phyloP scores from a whole-genome alignment of 331 rosid genomes.

The Ulmus americana region DNA sequence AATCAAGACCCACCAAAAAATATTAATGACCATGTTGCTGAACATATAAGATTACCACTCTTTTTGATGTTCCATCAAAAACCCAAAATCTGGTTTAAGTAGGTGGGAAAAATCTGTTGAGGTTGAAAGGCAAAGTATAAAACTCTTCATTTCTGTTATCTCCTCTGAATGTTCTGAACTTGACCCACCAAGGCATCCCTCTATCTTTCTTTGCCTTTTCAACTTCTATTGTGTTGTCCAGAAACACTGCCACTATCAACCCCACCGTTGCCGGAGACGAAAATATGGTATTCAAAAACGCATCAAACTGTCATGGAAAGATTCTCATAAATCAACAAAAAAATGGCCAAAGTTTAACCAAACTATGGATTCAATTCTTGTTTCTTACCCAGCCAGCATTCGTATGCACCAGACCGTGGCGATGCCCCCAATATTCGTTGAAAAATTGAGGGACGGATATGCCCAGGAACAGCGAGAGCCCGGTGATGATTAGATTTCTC shows the following conservation, averaged over 20 bases:
- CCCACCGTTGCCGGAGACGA: constrained; percentile 76
- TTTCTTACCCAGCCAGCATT: constrained; percentile 83
- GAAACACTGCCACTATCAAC: constrained; percentile 76
- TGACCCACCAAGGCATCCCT: constrained; percentile 99
- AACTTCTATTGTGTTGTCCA: constrained; percentile 85
- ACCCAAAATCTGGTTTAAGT: constrained; percentile 28
- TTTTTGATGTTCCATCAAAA: too few relatives aligned
- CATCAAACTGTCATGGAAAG: constrained; percentile 60
- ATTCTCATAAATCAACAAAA: neutral
- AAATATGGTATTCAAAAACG: constrained; percentile 74
- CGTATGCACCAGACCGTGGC: constrained; percentile 70
- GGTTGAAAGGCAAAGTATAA: constrained; percentile 85
- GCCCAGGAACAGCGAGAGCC: constrained; percentile 84
- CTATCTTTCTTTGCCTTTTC: constrained; percentile 80
- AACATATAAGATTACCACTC: neutral
- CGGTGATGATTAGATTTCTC: constrained; percentile 85
- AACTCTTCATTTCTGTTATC: constrained; percentile 94
- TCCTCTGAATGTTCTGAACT: constrained; percentile 85
- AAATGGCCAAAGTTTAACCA: neutral
- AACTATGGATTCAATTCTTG: neutral
- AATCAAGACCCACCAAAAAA: constrained; percentile 16
- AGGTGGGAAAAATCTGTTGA: constrained; percentile 89
- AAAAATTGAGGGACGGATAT: constrained; percentile 82
- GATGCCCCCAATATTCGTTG: constrained; percentile 53
- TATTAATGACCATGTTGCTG: constrained; percentile 17